Percentiles rank a stretch among this genome's conserved stretches.
Conservation (phyloP, 225 moss, liverwort and hornwort species). For the Straminergon stramineum region DNA sequence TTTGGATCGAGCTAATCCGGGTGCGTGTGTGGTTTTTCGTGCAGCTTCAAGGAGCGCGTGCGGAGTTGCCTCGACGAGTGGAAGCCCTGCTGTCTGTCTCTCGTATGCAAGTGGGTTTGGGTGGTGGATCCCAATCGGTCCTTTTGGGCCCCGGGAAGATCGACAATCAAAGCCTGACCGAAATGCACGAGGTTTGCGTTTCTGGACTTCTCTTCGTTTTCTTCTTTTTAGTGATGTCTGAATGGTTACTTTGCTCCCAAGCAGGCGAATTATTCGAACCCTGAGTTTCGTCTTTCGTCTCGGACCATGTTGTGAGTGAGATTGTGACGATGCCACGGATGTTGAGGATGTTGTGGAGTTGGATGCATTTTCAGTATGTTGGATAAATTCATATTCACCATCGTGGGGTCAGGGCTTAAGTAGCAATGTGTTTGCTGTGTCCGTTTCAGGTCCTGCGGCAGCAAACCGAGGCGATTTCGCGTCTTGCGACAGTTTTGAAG, state of each 20-base stretch:
- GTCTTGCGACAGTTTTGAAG: constrained; percentile 68
- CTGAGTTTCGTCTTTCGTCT: not conserved
- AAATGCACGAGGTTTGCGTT: constrained; percentile 69
- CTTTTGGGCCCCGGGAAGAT: constrained; percentile 85
- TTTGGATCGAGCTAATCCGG: not conserved
- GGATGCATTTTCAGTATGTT: not conserved
- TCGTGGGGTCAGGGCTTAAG: not conserved
- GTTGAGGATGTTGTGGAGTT: not conserved
- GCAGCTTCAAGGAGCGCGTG: constrained; percentile 85
- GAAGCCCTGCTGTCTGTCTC: constrained; percentile 70
- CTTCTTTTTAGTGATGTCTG: not conserved
- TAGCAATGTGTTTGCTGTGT: not conserved
- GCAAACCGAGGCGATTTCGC: constrained; percentile 85
- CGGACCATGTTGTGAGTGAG: not conserved
- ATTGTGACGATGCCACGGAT: not conserved
- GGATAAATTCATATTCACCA: not conserved
- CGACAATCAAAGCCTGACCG: constrained; percentile 76
- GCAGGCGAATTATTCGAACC: not conserved
- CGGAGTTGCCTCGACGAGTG: constrained; percentile 76
- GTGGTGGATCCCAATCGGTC: constrained; percentile 43
- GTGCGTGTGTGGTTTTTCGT: not conserved
- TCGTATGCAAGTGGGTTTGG: constrained; percentile 89
- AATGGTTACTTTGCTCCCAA: not conserved
- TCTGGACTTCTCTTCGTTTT: not conserved
- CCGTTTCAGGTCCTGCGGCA: constrained; percentile 68